Conservation (phyloP, 73 alveolate species). For the Paraurostyla sp. region DNA sequence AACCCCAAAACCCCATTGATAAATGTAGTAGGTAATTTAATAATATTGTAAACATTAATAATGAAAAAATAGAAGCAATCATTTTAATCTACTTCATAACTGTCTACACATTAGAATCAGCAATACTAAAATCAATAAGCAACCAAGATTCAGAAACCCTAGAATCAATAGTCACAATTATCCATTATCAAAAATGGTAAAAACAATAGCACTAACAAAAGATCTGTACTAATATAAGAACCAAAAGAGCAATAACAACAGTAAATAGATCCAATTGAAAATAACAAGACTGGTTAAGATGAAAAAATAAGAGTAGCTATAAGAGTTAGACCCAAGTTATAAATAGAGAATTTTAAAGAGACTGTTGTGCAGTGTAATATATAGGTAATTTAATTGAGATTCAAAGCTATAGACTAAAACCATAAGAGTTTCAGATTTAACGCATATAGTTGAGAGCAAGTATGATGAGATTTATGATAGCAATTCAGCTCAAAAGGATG, state of each 20-base stretch:
- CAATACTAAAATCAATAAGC: no score
- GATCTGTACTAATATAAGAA: background rate
- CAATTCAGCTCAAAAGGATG: background rate
- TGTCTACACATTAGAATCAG: no score
- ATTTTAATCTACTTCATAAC: no score
- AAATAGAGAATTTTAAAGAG: background rate
- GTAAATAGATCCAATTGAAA: background rate
- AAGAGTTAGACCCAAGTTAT: conserved; percentile 40
- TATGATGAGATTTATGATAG: conserved; percentile 40
- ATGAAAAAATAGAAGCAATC: no score
- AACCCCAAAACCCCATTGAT: no score
- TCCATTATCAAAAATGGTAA: no score
- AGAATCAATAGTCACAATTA: no score
- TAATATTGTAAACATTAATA: no score
- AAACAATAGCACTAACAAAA: background rate
- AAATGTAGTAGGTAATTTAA: no score
- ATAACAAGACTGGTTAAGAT: background rate
- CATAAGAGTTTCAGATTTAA: conserved; percentile 17
- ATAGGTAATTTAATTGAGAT: background rate
- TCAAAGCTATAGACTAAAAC: background rate
- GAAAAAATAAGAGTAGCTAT: conserved; percentile 40
- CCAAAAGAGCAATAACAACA: background rate
- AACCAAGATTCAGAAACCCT: no score
- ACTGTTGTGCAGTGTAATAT: conserved; percentile 6
- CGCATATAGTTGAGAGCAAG: conserved; percentile 48